These are phyloP conservation scores for Pontederia paniculata DNA, from an alignment of 176 grass and related monocot species.

Conservation along the genomic window DNA sequence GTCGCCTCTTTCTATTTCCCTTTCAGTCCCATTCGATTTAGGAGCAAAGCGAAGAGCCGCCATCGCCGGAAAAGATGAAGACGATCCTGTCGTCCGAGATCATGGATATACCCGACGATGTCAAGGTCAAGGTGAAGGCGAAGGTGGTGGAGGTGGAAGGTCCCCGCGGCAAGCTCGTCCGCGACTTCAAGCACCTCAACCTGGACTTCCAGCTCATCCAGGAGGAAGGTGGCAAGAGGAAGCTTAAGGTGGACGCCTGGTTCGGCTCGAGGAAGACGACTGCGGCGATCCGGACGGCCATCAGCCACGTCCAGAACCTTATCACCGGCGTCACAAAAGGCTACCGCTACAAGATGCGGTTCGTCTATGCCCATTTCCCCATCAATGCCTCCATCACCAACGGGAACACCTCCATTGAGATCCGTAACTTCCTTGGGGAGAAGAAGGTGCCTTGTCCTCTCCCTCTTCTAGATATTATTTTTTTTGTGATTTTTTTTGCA, in stretches of 20 bases:
- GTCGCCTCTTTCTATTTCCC: too few relatives aligned
- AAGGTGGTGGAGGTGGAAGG: slow-evolving; percentile 69
- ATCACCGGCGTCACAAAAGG: slow-evolving; percentile 74
- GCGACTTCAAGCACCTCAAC: slow-evolving; percentile 91
- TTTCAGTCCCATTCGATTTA: too few relatives aligned
- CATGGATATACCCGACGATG: slow-evolving; percentile 73
- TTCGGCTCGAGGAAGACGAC: slow-evolving; percentile 73
- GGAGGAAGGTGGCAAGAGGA: slow-evolving; percentile 6
- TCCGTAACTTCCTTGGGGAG: slow-evolving; percentile 80
- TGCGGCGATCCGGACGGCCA: slow-evolving; percentile 79
- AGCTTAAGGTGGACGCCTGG: slow-evolving; percentile 85
- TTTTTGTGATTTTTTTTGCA: background rate
- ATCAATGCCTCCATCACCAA: slow-evolving; percentile 84
- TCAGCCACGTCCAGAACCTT: slow-evolving; percentile 87
- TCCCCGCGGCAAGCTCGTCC: slow-evolving; percentile 52
- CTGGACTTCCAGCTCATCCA: slow-evolving; percentile 82
- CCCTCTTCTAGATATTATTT: background rate
- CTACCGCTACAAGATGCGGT: slow-evolving; percentile 75
- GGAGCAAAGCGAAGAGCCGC: too few relatives aligned
- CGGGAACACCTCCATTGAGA: slow-evolving; percentile 48
- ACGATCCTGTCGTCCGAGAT: slow-evolving; percentile 61
- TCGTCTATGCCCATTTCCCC: slow-evolving; percentile 79
- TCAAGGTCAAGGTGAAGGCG: slow-evolving; percentile 38
- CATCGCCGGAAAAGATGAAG: slow-evolving; percentile 34
- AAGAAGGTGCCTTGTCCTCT: slow-evolving; percentile 39